phyloP scores from a whole-genome alignment of 2,329 filamentous ascomycete genomes.

The Sphaerulina vaccinii region DNA sequence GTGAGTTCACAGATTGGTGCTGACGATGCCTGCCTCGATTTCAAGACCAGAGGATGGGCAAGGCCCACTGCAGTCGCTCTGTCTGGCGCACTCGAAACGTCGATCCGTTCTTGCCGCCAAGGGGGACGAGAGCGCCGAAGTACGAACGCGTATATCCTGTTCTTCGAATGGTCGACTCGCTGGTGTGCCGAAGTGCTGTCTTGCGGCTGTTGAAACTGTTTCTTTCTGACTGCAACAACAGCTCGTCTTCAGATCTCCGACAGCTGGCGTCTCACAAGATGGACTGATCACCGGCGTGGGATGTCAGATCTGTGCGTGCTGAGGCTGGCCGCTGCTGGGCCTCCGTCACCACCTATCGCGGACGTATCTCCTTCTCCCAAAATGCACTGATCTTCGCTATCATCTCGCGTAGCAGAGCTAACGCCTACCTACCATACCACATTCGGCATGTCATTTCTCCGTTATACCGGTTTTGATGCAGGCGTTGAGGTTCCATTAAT shows the following conservation, averaged over 20 bases:
- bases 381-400: slow-evolving; percentile 1
- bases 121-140: not conserved
- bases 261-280: no score
- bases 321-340: not conserved
- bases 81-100: slow-evolving; percentile 6
- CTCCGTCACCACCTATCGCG: not conserved
- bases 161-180: not conserved
- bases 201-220: not conserved
- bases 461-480: not conserved
- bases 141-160: slow-evolving; percentile 4
- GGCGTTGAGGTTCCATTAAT: not conserved
- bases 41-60: not conserved
- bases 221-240: not conserved
- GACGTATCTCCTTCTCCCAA: not conserved
- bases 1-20: not conserved
- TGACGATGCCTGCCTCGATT: not conserved
- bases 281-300: no score
- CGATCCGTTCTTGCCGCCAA: not conserved
- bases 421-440: not conserved
- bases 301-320: no score
- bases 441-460: slow-evolving; percentile 9
- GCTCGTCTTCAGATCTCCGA: not conserved
- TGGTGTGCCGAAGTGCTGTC: not conserved
- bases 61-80: not conserved
- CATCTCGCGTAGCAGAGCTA: slow-evolving; percentile 7